Conservation (phyloP, 1,284 basidiomycete genomes). For the Apiotrichum gracile region DNA sequence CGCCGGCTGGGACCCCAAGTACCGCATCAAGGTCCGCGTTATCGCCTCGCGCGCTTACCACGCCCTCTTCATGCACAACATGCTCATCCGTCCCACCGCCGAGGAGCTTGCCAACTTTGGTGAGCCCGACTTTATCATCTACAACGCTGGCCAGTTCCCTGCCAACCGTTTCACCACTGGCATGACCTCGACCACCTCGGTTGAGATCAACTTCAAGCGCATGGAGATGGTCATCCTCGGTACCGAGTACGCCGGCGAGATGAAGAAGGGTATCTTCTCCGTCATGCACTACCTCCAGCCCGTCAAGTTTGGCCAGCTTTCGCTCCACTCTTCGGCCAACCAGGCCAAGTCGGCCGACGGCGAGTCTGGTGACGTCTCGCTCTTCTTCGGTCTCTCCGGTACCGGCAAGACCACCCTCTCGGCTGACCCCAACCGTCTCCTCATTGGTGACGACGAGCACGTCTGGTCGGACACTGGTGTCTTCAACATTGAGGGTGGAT, state of each 20-base stretch:
- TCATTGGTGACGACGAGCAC: constrained; percentile 97
- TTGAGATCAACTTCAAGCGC: constrained; percentile 99
- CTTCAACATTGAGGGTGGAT: constrained; percentile 99
- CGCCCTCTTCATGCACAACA: constrained; percentile 99
- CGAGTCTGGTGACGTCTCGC: constrained; percentile 82
- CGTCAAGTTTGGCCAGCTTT: constrained; percentile 96
- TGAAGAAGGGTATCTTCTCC: constrained; percentile 99
- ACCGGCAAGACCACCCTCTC: constrained; percentile 98
- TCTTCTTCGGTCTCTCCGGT: constrained; percentile 98
- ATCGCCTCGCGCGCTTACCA: constrained; percentile 99
- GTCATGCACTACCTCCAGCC: constrained; percentile 99
- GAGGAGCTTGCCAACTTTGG: constrained; percentile 94
- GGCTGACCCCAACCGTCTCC: constrained; percentile 79
- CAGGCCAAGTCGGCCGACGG: constrained; percentile 58
- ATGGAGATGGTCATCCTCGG: constrained; percentile 99
- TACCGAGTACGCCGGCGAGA: constrained; percentile 99
- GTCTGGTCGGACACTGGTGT: constrained; percentile 97
- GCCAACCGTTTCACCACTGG: constrained; percentile 99
- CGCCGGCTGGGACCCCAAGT: constrained; percentile 90
- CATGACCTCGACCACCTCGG: constrained; percentile 98
- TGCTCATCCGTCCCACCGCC: constrained; percentile 96
- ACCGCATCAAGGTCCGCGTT: constrained; percentile 99
- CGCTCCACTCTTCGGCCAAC: constrained; percentile 98
- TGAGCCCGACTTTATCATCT: constrained; percentile 99
- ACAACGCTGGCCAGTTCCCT: constrained; percentile 99